These are phyloP conservation scores for Wolfiporia cocos DNA, from an alignment of 1,284 basidiomycete species.

Conservation along the genomic window DNA sequence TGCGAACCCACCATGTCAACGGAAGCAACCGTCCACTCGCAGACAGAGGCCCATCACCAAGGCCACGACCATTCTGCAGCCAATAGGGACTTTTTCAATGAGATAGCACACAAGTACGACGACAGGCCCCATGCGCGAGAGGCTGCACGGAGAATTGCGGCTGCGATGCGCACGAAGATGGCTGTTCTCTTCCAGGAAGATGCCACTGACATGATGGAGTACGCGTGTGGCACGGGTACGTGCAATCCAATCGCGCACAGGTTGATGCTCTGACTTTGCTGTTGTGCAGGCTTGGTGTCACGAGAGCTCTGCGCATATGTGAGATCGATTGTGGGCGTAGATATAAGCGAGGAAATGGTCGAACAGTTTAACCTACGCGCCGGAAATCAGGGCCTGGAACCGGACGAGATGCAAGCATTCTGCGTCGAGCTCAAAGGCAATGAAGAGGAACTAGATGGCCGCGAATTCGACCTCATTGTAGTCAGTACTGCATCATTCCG, in stretches of 20 bases:
- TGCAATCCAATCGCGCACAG: too few relatives aligned
- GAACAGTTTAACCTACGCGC: constrained; percentile 54
- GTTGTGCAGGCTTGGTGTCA: constrained; percentile 46
- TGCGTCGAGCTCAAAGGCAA: constrained; percentile 40
- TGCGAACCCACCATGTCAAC: too few relatives aligned
- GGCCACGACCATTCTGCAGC: constrained; percentile 19
- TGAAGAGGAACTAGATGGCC: constrained; percentile 40
- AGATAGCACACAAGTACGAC: constrained; percentile 24
- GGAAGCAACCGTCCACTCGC: background rate
- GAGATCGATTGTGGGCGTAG: constrained; percentile 59
- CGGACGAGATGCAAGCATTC: constrained; percentile 57
- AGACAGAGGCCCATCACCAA: background rate
- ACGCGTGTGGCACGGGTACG: constrained; percentile 64
- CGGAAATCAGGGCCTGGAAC: constrained; percentile 47
- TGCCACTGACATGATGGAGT: constrained; percentile 56
- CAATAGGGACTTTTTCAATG: constrained; percentile 29
- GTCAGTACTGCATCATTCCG: constrained; percentile 28
- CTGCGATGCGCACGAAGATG: constrained; percentile 38
- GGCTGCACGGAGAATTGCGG: constrained; percentile 29
- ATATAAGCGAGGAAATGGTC: constrained; percentile 62
- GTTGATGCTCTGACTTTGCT: too few relatives aligned
- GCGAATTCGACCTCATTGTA: constrained; percentile 57
- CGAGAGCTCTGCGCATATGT: constrained; percentile 45
- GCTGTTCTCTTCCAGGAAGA: constrained; percentile 43
- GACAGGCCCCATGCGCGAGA: constrained; percentile 19